Base-by-base conservation (phyloP, 805 yeast species). In the Kluyveromyces dobzhanskii region DNA sequence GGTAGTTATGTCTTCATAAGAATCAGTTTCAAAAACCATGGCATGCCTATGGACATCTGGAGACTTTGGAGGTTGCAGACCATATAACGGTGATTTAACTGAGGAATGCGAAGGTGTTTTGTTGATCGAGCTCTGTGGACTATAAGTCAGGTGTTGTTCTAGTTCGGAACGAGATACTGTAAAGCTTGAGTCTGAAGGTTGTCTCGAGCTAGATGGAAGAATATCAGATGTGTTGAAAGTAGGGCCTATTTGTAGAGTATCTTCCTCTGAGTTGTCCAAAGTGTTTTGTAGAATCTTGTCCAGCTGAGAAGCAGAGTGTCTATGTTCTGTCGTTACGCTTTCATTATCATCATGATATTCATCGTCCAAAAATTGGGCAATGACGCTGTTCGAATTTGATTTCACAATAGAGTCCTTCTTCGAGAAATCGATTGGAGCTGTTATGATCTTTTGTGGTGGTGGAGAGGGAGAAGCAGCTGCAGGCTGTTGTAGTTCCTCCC, bases 241-340 rank as follows among this genome's bases (percentile, higher is more conserved):
- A 10, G 32, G 8, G 21, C 32, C n/a, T 13, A 23, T 23, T 14
- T 36, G 21, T 13, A 17, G 24, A 12, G 30, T 35, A 35, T 38
- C 33, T 9, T 37, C 41, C 17, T 48, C 53, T 30, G 42, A 39
- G 28, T 48, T 39, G 12, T 47, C 46, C 24, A 53, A 38, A 2
- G 57, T 53, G 11, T 46, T 46, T 36, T 51, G 49, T 19, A 53
- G 28, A 40, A 53, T 46, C 23, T 50, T 54, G 32, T 53, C 57
- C 0, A 42, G 23, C 17, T 42, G 40, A 10, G 40, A 39, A 9
- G 28, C 29, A 25, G 32, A 33, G 24, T 37, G 36, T 21, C 25
- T 9, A 6, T 31, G 30, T 11, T 8, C 9, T 6, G 27, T 13
- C 7, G 40, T 16, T 9, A 39, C 31, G 14, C 38, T 42, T 8